Percentiles rank a stretch among this genome's conserved stretches.
Evolutionary conservation across 768 basidiomycete species (phyloP).

Genomic region (Hirschioporus abietinus): DNA sequence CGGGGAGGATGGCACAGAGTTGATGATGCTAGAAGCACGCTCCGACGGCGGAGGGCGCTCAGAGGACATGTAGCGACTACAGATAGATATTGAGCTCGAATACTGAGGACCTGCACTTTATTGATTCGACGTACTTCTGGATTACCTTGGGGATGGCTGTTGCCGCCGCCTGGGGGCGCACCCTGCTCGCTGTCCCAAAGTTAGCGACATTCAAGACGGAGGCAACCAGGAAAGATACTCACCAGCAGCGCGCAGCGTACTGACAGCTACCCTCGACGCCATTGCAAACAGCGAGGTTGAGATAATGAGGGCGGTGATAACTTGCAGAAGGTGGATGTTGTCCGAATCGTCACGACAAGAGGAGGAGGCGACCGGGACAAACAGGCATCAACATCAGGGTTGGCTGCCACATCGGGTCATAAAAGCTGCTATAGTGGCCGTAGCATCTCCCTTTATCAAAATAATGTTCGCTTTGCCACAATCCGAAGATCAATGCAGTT

Average conservation of each 20-base stretch:
- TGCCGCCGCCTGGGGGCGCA: not conserved
- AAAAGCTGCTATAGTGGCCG: slow-evolving; percentile 11
- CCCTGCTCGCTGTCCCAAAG: not conserved
- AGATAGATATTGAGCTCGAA: not conserved
- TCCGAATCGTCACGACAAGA: not conserved
- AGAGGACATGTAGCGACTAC: not conserved
- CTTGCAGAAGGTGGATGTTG: not conserved
- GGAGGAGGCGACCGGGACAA: not conserved
- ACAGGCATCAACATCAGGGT: not conserved
- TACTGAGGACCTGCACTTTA: not conserved
- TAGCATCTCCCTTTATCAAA: slow-evolving; percentile 27
- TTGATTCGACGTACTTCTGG: not conserved
- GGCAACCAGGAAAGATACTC: not conserved
- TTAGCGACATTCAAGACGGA: not conserved
- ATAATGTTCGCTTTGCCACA: slow-evolving; percentile 28
- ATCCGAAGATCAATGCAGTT: slow-evolving; percentile 8
- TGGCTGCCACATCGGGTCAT: not conserved
- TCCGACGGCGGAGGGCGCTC: slow-evolving; percentile 56
- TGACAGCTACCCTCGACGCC: not conserved
- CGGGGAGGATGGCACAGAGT: slow-evolving; percentile 79
- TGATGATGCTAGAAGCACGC: slow-evolving; percentile 85
- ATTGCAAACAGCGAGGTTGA: not conserved
- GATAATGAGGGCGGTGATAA: not conserved
- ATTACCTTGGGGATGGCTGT: not conserved
- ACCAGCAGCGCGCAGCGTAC: not conserved